phyloP scores from a whole-genome alignment of 2,329 filamentous ascomycete species.

The Scytalidium lignicola region DNA sequence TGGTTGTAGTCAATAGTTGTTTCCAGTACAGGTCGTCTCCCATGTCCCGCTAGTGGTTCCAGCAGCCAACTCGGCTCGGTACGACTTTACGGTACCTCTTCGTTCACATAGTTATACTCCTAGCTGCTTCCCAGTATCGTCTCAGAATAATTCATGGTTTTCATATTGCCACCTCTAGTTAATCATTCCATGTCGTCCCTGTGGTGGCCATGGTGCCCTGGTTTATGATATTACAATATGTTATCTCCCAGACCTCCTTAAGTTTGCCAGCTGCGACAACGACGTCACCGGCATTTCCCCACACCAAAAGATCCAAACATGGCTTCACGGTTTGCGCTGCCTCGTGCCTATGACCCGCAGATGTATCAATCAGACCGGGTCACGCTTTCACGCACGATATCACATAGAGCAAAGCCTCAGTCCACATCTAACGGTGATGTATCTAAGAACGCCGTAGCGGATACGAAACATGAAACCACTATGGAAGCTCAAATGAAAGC shows the following conservation, averaged over 20 bases:
- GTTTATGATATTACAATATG: not conserved
- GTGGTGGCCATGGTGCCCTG: not conserved
- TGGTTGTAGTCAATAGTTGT: not conserved
- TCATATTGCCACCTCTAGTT: not conserved
- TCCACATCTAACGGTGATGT: conserved; percentile 12
- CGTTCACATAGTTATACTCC: not conserved
- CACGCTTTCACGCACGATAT: conserved; percentile 22
- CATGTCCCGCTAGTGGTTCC: not conserved
- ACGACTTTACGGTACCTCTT: not conserved
- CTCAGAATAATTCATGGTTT: not conserved
- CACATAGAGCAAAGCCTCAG: conserved; percentile 12
- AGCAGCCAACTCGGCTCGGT: not conserved
- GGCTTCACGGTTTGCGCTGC: conserved; percentile 17
- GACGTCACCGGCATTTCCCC: conserved; percentile 4
- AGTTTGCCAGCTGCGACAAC: conserved; percentile 2
- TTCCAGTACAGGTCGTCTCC: too few relatives aligned
- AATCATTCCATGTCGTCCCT: not conserved
- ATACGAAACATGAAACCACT: not conserved
- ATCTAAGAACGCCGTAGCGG: not conserved
- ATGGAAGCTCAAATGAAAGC: not conserved
- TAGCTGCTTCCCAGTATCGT: too few relatives aligned
- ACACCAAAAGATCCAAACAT: conserved; percentile 10
- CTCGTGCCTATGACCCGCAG: conserved; percentile 23
- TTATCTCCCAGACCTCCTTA: not conserved
- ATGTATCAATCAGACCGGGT: conserved; percentile 24